Percentiles rank a stretch among this genome's conserved stretches.
phyloP scores from a whole-genome alignment of 768 basidiomycete species.

The Hypholoma sublateritium region DNA sequence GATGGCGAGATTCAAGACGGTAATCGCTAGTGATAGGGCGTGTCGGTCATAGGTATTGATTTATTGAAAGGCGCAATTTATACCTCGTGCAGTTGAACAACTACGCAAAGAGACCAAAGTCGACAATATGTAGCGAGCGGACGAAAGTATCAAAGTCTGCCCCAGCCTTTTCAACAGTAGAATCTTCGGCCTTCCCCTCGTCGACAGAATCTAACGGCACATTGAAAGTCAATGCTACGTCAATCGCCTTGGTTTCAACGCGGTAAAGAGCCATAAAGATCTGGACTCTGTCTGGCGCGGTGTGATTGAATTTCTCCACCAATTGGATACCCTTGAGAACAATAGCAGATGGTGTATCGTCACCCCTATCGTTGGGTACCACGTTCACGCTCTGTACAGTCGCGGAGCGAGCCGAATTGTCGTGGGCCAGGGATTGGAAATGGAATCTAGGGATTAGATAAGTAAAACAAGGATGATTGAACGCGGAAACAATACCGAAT shows the following conservation, averaged over 20 bases:
- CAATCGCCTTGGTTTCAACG: constrained; percentile 65
- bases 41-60: constrained; percentile 2
- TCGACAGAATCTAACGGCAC: constrained; percentile 57
- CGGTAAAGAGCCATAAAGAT: constrained; percentile 85
- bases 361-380: constrained; percentile 38
- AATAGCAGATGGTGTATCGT: constrained; percentile 57
- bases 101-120: constrained; percentile 71
- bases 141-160: constrained; percentile 56
- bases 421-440: constrained; percentile 87
- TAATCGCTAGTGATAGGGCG: neutral
- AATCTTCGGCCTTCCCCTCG: constrained; percentile 41
- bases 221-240: constrained; percentile 86
- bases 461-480: neutral
- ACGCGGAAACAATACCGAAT: constrained; percentile 52
- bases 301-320: constrained; percentile 76
- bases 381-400: constrained; percentile 42
- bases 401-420: constrained; percentile 69
- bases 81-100: neutral
- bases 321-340: constrained; percentile 68
- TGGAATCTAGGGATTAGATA: constrained; percentile 64
- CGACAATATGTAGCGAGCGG: constrained; percentile 59
- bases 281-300: constrained; percentile 61
- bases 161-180: constrained; percentile 34
- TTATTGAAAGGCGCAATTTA: neutral
- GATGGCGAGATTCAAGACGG: neutral